These are phyloP conservation scores for Gloeostereum incarnatum DNA, from an alignment of 768 basidiomycete genomes.

Conservation along the genomic window DNA sequence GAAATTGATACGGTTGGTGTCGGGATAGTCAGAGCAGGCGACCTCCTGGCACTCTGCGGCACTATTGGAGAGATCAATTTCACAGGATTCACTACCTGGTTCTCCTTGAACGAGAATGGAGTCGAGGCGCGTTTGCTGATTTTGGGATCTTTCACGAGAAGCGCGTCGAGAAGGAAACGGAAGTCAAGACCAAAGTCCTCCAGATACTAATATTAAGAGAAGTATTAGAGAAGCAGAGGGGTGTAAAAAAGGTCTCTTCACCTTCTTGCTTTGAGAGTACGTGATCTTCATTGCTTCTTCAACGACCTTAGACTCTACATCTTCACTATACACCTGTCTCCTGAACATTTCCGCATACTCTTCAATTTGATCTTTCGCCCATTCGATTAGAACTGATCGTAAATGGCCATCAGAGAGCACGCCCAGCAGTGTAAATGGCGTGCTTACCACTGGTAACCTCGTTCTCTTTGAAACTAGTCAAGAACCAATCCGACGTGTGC, in stretches of 20 bases:
- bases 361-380: slow-evolving; percentile 85
- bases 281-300: slow-evolving; percentile 76
- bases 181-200: slow-evolving; percentile 95
- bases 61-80: slow-evolving; percentile 4
- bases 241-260: slow-evolving; percentile 19
- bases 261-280: slow-evolving; percentile 76
- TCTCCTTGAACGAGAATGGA: slow-evolving; percentile 21
- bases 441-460: slow-evolving; percentile 83
- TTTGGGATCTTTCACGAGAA: slow-evolving; percentile 46
- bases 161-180: slow-evolving; percentile 78
- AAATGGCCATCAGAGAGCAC: not conserved
- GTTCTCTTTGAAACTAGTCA: slow-evolving; percentile 93
- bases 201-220: slow-evolving; percentile 47
- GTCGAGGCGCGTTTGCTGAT: slow-evolving; percentile 17
- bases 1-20: not conserved
- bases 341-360: slow-evolving; percentile 78
- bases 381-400: slow-evolving; percentile 80
- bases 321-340: slow-evolving; percentile 85
- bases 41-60: slow-evolving; percentile 7
- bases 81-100: slow-evolving; percentile 18
- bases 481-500: slow-evolving; percentile 97
- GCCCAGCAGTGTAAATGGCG: not conserved
- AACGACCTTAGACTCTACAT: slow-evolving; percentile 59
- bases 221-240: not conserved
- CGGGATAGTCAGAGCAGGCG: not conserved